Evolutionary conservation across 495 filamentous ascomycete species (phyloP).

Genomic region (Neurospora sp.): DNA sequence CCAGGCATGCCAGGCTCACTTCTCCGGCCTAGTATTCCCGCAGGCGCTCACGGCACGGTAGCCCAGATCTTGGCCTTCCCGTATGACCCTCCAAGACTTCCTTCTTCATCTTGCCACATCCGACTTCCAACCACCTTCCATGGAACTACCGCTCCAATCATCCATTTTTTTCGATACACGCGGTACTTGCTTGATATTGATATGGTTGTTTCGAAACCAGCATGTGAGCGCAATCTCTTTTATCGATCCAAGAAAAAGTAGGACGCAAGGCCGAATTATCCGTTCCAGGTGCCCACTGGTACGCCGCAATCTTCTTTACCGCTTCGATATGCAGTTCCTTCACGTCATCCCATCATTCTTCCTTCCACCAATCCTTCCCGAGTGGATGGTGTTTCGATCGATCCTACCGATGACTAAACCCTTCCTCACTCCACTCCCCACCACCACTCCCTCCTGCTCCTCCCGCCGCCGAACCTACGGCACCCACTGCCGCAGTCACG

Average conservation of each 20-base stretch:
- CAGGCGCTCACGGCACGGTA: background rate
- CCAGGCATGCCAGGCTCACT: background rate
- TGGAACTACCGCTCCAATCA: background rate
- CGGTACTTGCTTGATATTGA: background rate
- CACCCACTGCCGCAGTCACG: constrained; percentile 11
- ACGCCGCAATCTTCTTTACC: background rate
- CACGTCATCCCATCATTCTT: background rate
- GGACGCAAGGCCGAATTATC: background rate
- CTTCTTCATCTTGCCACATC: background rate
- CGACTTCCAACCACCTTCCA: background rate
- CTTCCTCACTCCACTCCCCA: constrained; percentile 27
- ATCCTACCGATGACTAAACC: constrained; percentile 25
- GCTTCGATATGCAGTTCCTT: background rate
- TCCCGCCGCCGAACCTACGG: constrained; percentile 11
- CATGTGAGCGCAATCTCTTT: background rate
- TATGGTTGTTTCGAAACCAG: background rate
- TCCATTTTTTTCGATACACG: background rate
- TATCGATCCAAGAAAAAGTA: background rate
- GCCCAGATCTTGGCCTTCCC: background rate
- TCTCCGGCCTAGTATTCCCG: background rate
- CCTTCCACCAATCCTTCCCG: background rate
- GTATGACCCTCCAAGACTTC: background rate
- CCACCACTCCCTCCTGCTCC: constrained; percentile 7
- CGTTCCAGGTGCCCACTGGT: background rate
- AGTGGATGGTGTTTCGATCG: background rate